Conservation (phyloP, 345 rosid genomes). For the Cardamine occulta region DNA sequence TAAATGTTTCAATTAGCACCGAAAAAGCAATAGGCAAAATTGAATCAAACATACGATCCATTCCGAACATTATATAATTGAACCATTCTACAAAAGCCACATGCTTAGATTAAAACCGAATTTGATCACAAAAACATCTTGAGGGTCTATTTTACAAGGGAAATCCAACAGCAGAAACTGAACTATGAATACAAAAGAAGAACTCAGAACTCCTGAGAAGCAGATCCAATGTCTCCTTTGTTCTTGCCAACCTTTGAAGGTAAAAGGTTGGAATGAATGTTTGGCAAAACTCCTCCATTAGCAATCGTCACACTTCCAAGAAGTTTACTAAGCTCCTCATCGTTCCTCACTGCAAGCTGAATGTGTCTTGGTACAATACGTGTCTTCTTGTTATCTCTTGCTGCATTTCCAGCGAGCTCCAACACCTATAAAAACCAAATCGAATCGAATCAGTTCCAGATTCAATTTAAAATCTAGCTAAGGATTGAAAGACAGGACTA, state of each 20-base stretch:
- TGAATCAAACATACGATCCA: not conserved
- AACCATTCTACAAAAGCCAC: not conserved
- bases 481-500: not conserved
- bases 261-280: constrained; percentile 59
- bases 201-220: constrained; percentile 62
- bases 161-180: not conserved
- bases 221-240: constrained; percentile 67
- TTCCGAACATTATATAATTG: not conserved
- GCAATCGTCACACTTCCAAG: constrained; percentile 75
- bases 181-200: not conserved
- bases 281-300: constrained; percentile 73
- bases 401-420: constrained; percentile 81
- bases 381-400: constrained; percentile 80
- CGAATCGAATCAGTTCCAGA: not conserved
- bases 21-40: not conserved
- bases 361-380: constrained; percentile 75
- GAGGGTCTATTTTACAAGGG: not conserved
- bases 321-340: constrained; percentile 72
- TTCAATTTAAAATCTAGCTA: not conserved
- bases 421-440: constrained; percentile 56
- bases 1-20: not conserved
- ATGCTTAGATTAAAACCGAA: not conserved
- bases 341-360: constrained; percentile 78
- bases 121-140: not conserved
- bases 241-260: constrained; percentile 62